phyloP scores from a whole-genome alignment of 768 basidiomycete species.

The Filobasidium floriforme region DNA sequence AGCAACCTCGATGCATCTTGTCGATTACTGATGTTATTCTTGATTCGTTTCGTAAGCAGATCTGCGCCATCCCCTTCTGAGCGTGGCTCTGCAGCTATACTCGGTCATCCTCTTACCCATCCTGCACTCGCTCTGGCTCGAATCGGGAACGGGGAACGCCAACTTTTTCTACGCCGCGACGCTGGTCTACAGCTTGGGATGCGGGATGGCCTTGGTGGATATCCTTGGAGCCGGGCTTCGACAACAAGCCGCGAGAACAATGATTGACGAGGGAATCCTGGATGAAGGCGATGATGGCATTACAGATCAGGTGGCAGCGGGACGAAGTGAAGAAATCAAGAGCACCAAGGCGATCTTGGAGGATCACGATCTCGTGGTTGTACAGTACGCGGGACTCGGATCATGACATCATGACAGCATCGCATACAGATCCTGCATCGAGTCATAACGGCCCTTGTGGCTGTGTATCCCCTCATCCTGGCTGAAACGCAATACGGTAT shows the following conservation, averaged over 20 bases:
- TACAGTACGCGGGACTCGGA: constrained; percentile 22
- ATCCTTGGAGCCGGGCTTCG: constrained; percentile 71
- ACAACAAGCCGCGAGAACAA: not conserved
- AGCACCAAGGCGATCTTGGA: constrained; percentile 14
- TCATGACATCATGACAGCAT: not conserved
- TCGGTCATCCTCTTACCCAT: constrained; percentile 77
- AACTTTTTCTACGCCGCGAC: constrained; percentile 98
- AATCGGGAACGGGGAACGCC: constrained; percentile 86
- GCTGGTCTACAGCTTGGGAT: constrained; percentile 81
- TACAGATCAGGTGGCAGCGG: not conserved
- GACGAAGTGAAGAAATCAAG: not conserved
- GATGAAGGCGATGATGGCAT: constrained; percentile 11
- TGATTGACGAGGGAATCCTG: constrained; percentile 14
- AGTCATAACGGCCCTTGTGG: not conserved
- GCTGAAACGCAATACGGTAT: too few relatives aligned
- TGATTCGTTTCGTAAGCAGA: constrained; percentile 45
- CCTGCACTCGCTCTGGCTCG: constrained; percentile 85
- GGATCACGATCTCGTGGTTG: constrained; percentile 14
- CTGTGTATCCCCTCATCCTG: too few relatives aligned
- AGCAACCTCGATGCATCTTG: not conserved
- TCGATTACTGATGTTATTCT: constrained; percentile 6
- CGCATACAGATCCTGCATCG: not conserved
- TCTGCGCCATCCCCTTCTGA: constrained; percentile 75
- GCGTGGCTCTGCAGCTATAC: constrained; percentile 71
- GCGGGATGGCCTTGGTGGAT: constrained; percentile 75